These are phyloP conservation scores for Aegilops tauschii DNA, from an alignment of 176 grass and related monocot species.

Conservation along the genomic window DNA sequence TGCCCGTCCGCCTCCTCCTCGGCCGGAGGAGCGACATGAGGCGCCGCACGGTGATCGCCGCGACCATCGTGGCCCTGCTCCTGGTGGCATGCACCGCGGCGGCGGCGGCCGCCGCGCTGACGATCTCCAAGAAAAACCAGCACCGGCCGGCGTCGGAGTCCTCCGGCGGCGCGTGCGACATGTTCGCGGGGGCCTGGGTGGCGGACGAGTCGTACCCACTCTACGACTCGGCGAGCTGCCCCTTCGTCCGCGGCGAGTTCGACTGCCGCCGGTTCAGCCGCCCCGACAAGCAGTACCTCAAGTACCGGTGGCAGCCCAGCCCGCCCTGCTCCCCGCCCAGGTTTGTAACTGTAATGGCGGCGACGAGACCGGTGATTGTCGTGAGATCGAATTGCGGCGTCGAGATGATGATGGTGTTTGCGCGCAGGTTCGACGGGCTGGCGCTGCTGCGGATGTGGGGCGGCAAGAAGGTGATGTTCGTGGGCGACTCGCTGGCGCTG, in stretches of 20 bases:
- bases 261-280: conserved; percentile 66
- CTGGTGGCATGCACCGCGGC: conserved; percentile 29
- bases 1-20: neutral
- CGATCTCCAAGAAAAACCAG: conserved; percentile 10
- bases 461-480: conserved; percentile 89
- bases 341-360: too few species aligned
- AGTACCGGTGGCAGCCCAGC: conserved; percentile 72
- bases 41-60: neutral
- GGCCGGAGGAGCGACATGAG: neutral
- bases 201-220: conserved; percentile 72
- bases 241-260: conserved; percentile 85
- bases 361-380: too few species aligned
- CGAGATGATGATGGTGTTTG: neutral
- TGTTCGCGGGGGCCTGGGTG: conserved; percentile 69
- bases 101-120: conserved; percentile 24
- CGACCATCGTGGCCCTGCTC: conserved; percentile 10
- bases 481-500: conserved; percentile 84
- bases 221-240: conserved; percentile 68
- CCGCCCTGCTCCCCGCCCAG: conserved; percentile 54
- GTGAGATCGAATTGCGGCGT: neutral
- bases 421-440: conserved; percentile 61
- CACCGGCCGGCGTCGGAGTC: neutral
- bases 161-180: conserved; percentile 32
- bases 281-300: conserved; percentile 67
- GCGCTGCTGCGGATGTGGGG: conserved; percentile 54